Base-by-base conservation (phyloP, 2,329 filamentous ascomycete genomes). In the Aspergillus pseudotamarii region DNA sequence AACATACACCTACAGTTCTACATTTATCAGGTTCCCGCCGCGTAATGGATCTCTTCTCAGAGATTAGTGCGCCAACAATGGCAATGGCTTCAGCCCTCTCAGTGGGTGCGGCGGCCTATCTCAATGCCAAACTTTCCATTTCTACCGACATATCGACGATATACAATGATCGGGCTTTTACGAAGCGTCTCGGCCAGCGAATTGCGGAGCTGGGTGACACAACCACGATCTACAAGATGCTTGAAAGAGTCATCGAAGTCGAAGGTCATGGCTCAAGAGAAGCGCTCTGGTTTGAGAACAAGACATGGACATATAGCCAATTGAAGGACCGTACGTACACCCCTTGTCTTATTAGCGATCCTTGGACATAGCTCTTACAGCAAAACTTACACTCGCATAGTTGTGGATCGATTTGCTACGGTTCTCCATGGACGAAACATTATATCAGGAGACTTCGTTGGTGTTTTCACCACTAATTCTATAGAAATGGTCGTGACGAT, bases 231-330 rank as follows among this genome's bases (percentile, higher is more conserved):
- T 83, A 82, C 67, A 75, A 72, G 48, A 73, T 83, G 71, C 76
- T 83, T 5, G 74, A 79, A 64, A 72, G 75, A 28, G 76, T 77
- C 0, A 74, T 82, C 41, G 77, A 78, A 10, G 76, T 78, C 0
- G 73, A 81, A 36, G 75, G 74, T 3, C 71, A 75, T 19, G 76
- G 75, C 23, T 73, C 77, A 5, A 68, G 67, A 4, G 80, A 83
- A 51, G 79, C 78, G 4, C 67, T 84, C 11, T 84, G 81, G 81
- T 83, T 84, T 70, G 82, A 84, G 64, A 76, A 80, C 2, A 79
- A 77, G 64, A 79, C 74, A 4, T 83, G 81, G 81, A 83, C 79
- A 3, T 84, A 83, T 68, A 73, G 68, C 2, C 75, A 83, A 61
- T 60, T 83, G 45, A 81, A 80, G 64, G 76, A 75, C 30, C 69